Base-by-base conservation (phyloP, 805 yeast genomes). In the Pichia paraexigua region DNA sequence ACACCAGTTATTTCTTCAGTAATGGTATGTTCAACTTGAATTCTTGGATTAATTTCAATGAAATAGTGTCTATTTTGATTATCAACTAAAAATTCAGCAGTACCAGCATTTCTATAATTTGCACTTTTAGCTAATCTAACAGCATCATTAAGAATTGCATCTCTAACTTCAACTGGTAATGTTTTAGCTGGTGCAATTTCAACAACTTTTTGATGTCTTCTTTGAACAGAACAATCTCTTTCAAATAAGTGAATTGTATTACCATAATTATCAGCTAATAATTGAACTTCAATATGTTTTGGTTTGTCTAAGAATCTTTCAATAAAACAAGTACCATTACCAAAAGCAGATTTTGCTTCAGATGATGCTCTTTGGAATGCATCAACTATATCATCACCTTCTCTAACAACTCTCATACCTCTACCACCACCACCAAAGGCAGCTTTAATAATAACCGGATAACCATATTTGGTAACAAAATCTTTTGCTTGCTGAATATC, bases 361-460 rank as follows among this genome's bases (percentile, higher is more conserved):
- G 96, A 86, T 30, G 85, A 81, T 37, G 98, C 98, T 72, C 99
- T 85, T 63, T 77, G 72, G 74, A 94, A 92, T 39, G 98, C 97
- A 67, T 92, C 97, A 45, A 67, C 84, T 53, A 92, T 80, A 68
- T 84, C 88, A 61, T 94, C 99, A 62, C 97, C 97, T 71, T 92
- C 97, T 64, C 95, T 78, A 44, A 92, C 99, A 48, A 92, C 99
- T 74, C 99, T 84, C 98, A 92, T 94, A 79, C 99, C 99, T 73
- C 98, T 83, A 66, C 99, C 99, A 77, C 99, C 99, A 73, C 99
- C 99, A 69, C 99, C 99, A 65, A 87, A 94, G 40, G 99, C 99
- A 45, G 99, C 99, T 73, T 92, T 92, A 72, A 92, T 90, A 71
- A 92, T 92, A 46, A 94, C 98, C 10, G 99, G 99, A 72, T 69